Evolutionary conservation across 352 stramenopile genomes (phyloP).

Genomic region (Phytophthora citrophthora): DNA sequence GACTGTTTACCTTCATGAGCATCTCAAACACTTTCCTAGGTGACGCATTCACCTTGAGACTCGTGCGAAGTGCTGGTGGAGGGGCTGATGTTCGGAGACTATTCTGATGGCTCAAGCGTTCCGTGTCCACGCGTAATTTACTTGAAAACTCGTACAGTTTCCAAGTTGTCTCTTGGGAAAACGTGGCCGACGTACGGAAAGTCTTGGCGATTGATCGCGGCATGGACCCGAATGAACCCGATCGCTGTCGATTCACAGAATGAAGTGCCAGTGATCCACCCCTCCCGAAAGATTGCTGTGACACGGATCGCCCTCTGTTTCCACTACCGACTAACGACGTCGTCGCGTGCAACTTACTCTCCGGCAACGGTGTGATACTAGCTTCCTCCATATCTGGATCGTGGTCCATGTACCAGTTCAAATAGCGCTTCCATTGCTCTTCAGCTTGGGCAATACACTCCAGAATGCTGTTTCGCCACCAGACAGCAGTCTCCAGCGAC

Average conservation of each 20-base stretch:
- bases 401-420: slow-evolving; percentile 89
- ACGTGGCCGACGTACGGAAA: slow-evolving; percentile 78
- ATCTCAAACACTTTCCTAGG: slow-evolving; percentile 79
- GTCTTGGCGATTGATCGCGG: slow-evolving; percentile 82
- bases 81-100: slow-evolving; percentile 36
- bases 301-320: slow-evolving; percentile 16
- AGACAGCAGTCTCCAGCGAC: slow-evolving; percentile 82
- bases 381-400: slow-evolving; percentile 55
- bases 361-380: slow-evolving; percentile 18
- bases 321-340: slow-evolving; percentile 1
- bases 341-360: slow-evolving; percentile 13
- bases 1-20: slow-evolving; percentile 72
- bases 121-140: slow-evolving; percentile 74
- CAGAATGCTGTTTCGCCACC: slow-evolving; percentile 87
- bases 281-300: slow-evolving; percentile 26
- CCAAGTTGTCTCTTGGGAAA: slow-evolving; percentile 81
- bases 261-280: slow-evolving; percentile 14
- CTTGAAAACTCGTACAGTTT: slow-evolving; percentile 77
- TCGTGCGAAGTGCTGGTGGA: slow-evolving; percentile 73
- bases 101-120: slow-evolving; percentile 54
- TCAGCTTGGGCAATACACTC: slow-evolving; percentile 87
- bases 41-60: slow-evolving; percentile 70
- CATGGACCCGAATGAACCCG: slow-evolving; percentile 73
- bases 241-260: slow-evolving; percentile 37
- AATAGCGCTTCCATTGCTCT: slow-evolving; percentile 86